Evolutionary conservation across 2,329 filamentous ascomycete genomes (phyloP).

Genomic region (Xylariaceae sp.): DNA sequence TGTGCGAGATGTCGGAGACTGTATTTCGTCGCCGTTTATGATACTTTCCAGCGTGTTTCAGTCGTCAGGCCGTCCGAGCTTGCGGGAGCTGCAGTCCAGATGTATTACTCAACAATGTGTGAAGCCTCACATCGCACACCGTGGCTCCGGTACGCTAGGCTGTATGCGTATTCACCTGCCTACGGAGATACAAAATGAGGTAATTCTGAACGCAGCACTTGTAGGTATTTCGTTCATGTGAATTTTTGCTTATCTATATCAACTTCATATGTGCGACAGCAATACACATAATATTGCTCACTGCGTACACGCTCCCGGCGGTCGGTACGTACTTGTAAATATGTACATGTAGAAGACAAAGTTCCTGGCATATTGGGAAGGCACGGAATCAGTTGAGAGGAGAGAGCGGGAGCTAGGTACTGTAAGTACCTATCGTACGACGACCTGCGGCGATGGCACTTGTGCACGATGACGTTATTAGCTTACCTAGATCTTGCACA

Average conservation of each 20-base stretch:
- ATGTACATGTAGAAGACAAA: background rate
- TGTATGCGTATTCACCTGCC: background rate
- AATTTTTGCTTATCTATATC: too few species aligned
- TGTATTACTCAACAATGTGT: background rate
- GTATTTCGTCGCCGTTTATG: background rate
- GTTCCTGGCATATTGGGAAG: background rate
- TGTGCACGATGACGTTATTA: background rate
- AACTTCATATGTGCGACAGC: too few species aligned
- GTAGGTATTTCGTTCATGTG: background rate
- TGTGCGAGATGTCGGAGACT: background rate
- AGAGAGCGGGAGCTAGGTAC: background rate
- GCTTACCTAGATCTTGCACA: background rate
- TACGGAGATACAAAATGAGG: background rate
- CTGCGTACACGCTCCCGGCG: background rate
- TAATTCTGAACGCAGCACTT: background rate
- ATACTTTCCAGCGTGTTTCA: background rate
- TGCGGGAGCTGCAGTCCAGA: too few species aligned
- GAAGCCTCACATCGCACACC: background rate
- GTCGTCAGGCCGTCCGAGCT: background rate
- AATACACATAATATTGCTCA: background rate
- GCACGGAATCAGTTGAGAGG: background rate
- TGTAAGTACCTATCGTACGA: background rate
- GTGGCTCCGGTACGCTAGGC: background rate
- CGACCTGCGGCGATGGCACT: background rate
- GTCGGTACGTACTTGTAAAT: too few species aligned